Conservation (phyloP, 139 green algal species). For the Haematococcus lacustris region DNA sequence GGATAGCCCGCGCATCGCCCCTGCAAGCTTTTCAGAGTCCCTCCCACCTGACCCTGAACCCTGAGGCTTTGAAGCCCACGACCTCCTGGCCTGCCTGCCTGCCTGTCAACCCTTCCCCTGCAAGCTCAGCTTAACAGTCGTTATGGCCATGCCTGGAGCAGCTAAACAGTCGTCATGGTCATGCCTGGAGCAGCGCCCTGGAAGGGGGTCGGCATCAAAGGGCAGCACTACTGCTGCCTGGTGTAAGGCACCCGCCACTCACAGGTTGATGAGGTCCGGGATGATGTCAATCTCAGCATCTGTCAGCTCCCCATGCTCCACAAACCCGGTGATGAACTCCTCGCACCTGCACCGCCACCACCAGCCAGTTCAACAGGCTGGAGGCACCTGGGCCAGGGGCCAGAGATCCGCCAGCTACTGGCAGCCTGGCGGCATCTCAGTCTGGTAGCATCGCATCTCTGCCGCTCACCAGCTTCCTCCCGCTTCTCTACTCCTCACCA, state of each 20-base stretch:
- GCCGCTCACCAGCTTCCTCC: too few relatives aligned
- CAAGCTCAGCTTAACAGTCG: too few relatives aligned
- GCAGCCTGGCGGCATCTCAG: too few relatives aligned
- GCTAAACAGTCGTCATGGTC: too few relatives aligned
- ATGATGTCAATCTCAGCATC: slow-evolving; percentile 31
- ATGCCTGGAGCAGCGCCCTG: not conserved
- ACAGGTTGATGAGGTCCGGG: slow-evolving; percentile 49
- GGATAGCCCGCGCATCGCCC: not conserved
- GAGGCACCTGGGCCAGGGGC: too few relatives aligned
- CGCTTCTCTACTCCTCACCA: too few relatives aligned
- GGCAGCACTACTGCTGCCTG: not conserved
- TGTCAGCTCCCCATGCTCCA: slow-evolving; percentile 28
- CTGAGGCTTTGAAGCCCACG: not conserved
- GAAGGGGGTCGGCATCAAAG: not conserved
- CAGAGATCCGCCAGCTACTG: too few relatives aligned
- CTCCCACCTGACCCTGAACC: not conserved
- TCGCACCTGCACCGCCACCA: too few relatives aligned
- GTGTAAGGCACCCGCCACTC: not conserved
- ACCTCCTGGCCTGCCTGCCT: not conserved
- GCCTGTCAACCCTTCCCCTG: not conserved
- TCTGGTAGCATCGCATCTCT: too few relatives aligned
- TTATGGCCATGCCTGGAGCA: too few relatives aligned
- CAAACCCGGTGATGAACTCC: too few relatives aligned
- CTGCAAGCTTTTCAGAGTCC: not conserved
- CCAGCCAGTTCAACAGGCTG: too few relatives aligned